phyloP scores from a whole-genome alignment of 1,284 basidiomycete species.

The Boletellus dicymbophilus region DNA sequence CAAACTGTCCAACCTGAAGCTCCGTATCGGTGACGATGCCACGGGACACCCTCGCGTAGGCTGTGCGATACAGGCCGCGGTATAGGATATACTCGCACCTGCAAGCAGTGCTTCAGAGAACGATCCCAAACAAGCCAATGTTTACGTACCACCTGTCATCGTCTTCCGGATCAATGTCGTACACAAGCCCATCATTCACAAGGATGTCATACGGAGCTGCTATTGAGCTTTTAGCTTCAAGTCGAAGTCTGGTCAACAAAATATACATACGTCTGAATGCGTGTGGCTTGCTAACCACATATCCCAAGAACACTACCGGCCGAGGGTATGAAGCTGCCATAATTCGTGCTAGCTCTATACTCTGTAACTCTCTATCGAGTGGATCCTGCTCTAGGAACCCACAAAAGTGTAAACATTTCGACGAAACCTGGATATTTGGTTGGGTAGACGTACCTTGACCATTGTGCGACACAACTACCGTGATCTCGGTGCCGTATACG shows the following conservation, averaged over 20 bases:
- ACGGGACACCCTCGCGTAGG: slow-evolving; percentile 72
- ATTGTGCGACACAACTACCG: slow-evolving; percentile 89
- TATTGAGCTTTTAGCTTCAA: slow-evolving; percentile 31
- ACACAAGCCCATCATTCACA: slow-evolving; percentile 66
- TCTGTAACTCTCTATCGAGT: slow-evolving; percentile 88
- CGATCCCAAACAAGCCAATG: neutral
- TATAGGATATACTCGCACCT: slow-evolving; percentile 93
- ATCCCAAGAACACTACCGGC: slow-evolving; percentile 87
- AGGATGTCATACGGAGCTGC: slow-evolving; percentile 88
- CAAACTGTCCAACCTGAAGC: slow-evolving; percentile 80
- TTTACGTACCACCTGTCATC: slow-evolving; percentile 64
- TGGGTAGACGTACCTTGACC: slow-evolving; percentile 70
- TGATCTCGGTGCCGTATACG: slow-evolving; percentile 78
- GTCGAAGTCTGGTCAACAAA: neutral
- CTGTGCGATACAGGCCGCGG: slow-evolving; percentile 77
- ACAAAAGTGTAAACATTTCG: neutral
- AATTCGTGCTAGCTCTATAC: slow-evolving; percentile 78
- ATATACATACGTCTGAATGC: slow-evolving; percentile 61
- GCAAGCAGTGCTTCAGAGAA: neutral
- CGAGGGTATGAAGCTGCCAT: slow-evolving; percentile 74
- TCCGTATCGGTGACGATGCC: slow-evolving; percentile 78
- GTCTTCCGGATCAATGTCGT: slow-evolving; percentile 78
- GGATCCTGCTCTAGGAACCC: slow-evolving; percentile 75
- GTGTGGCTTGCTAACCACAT: slow-evolving; percentile 81
- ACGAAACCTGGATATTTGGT: neutral